Percentiles rank a stretch among this genome's conserved stretches.
Evolutionary conservation across 192 early-diverging fungal species (phyloP).

Genomic region (Chytriomyces confervae): DNA sequence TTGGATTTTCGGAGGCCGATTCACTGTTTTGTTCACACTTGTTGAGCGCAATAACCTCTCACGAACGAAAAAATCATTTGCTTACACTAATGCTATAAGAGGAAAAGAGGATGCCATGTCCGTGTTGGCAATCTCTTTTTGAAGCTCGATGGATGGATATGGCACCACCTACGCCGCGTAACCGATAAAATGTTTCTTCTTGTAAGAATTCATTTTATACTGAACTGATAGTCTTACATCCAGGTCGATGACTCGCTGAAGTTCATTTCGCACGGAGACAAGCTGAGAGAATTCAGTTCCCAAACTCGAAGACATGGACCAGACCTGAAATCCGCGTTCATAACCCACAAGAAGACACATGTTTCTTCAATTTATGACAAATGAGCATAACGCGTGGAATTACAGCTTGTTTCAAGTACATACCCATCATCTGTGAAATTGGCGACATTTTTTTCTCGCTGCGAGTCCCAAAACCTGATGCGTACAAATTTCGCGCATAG

Average conservation of each 20-base stretch:
- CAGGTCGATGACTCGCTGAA: constrained; percentile 55
- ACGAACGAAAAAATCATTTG: not conserved
- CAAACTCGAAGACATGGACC: constrained; percentile 74
- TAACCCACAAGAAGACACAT: constrained; percentile 73
- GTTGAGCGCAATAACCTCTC: not conserved
- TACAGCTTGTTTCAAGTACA: not conserved
- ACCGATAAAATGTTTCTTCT: not conserved
- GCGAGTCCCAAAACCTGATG: not conserved
- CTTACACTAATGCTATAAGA: constrained; percentile 21
- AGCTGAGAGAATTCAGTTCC: constrained; percentile 62
- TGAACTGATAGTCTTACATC: constrained; percentile 40
- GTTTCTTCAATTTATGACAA: constrained; percentile 20
- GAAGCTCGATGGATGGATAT: not conserved
- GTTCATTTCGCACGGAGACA: constrained; percentile 58
- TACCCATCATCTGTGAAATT: constrained; percentile 4
- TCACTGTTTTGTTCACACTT: constrained; percentile 1
- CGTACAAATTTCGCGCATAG: constrained; percentile 7
- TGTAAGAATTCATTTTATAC: not conserved
- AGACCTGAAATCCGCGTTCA: constrained; percentile 76
- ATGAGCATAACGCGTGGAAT: not conserved
- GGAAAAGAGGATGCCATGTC: not conserved
- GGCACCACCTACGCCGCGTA: not conserved
- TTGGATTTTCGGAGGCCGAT: not conserved
- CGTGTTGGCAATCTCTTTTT: not conserved
- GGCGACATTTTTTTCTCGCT: not conserved